Evolutionary conservation across 163 green algal genomes (phyloP).

Genomic region (Prototheca wickerhamii): DNA sequence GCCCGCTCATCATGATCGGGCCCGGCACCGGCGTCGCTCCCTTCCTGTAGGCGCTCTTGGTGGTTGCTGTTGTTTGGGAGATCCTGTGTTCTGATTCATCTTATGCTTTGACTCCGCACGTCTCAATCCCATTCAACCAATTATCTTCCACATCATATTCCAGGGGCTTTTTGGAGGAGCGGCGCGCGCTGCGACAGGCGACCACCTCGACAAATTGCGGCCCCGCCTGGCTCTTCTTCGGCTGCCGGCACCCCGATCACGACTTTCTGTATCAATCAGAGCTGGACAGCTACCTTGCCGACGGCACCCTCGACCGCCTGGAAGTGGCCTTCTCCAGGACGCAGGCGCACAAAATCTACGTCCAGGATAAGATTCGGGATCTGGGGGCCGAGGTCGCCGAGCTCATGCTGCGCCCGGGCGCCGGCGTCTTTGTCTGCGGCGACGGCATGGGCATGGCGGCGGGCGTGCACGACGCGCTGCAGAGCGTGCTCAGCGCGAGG

Average conservation of each 20-base stretch:
- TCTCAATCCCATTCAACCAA: neutral
- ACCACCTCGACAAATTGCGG: constrained; percentile 11
- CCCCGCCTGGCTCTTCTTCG: constrained; percentile 82
- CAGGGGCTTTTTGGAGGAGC: constrained; percentile 17
- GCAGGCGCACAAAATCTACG: constrained; percentile 58
- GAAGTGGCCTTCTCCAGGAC: constrained; percentile 76
- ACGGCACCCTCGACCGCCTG: constrained; percentile 63
- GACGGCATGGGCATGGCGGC: constrained; percentile 73
- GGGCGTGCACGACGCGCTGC: constrained; percentile 67
- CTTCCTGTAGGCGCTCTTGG: constrained; percentile 39
- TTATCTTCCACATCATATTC: too few species aligned
- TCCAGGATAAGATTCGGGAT: constrained; percentile 56
- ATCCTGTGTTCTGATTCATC: too few species aligned
- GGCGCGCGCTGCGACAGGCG: neutral
- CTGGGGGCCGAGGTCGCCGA: constrained; percentile 37
- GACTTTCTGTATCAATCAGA: constrained; percentile 82
- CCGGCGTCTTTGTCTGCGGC: constrained; percentile 72
- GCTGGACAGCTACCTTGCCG: constrained; percentile 45
- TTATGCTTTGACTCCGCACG: too few species aligned
- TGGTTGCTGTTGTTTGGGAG: neutral
- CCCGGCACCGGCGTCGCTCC: constrained; percentile 87
- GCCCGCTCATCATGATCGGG: constrained; percentile 85
- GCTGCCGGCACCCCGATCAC: constrained; percentile 66
- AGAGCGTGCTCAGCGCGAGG: constrained; percentile 39
- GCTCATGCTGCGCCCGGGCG: constrained; percentile 41